Percentiles rank a stretch among this genome's conserved stretches.
Conservation (phyloP, 768 basidiomycete genomes). For the Auricularia cornea region DNA sequence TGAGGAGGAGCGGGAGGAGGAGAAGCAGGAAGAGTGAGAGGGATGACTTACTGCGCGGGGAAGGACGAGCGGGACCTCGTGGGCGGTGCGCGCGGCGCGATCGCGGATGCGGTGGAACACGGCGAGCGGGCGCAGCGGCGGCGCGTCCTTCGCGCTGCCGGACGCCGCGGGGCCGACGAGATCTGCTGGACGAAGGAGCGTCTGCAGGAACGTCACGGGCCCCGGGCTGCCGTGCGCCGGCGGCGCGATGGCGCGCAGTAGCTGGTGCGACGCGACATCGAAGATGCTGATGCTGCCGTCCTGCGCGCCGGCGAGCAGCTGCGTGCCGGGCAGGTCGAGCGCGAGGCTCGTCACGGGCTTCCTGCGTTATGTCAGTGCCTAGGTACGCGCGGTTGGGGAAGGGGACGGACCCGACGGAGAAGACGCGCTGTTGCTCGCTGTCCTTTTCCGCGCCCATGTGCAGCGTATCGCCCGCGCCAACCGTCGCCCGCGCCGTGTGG, state of each 20-base stretch:
- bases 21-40: neutral
- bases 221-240: slow-evolving; percentile 46
- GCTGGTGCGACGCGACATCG: slow-evolving; percentile 86
- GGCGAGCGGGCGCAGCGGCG: slow-evolving; percentile 57
- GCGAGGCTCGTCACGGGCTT: slow-evolving; percentile 64
- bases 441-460: slow-evolving; percentile 51
- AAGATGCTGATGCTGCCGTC: slow-evolving; percentile 69
- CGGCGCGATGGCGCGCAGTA: slow-evolving; percentile 68
- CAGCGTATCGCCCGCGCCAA: slow-evolving; percentile 61
- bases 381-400: too few relatives aligned
- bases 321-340: slow-evolving; percentile 68
- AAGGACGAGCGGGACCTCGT: slow-evolving; percentile 61
- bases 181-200: slow-evolving; percentile 81
- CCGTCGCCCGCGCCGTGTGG: slow-evolving; percentile 67
- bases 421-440: slow-evolving; percentile 44
- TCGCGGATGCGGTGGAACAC: slow-evolving; percentile 72
- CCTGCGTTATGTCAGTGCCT: slow-evolving; percentile 28
- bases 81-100: slow-evolving; percentile 52
- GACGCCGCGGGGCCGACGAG: slow-evolving; percentile 61
- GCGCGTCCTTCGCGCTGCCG: slow-evolving; percentile 39
- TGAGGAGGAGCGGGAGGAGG: too few relatives aligned
- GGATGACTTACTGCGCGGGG: slow-evolving; percentile 38
- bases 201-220: slow-evolving; percentile 61
- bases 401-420: slow-evolving; percentile 60
- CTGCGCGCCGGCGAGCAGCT: slow-evolving; percentile 75